A percentile compares a stretch with the other conserved stretches of the same genome.
Evolutionary conservation across 225 moss, liverwort and hornwort genomes (phyloP).

Genomic region (Takakia lepidozioides): DNA sequence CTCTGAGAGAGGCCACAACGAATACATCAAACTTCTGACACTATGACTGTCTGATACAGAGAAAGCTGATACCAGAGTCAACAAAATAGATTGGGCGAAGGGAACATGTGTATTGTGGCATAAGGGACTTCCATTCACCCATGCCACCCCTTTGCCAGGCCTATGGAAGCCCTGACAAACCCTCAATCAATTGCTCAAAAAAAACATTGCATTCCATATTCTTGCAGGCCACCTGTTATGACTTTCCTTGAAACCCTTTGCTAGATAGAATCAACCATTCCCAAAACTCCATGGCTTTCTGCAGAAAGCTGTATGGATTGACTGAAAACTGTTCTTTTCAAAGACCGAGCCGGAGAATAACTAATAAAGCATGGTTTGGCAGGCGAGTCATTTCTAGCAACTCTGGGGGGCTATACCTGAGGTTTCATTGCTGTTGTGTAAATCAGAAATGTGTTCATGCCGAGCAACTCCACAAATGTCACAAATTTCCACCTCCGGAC

Average conservation of each 20-base stretch:
- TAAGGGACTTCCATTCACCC: too few relatives aligned
- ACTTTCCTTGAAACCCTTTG: background rate
- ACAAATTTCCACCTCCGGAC: slow-evolving; percentile 25
- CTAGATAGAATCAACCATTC: background rate
- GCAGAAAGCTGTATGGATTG: slow-evolving; percentile 4
- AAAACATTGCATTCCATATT: too few relatives aligned
- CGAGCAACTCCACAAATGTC: slow-evolving; percentile 49
- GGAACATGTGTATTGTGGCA: too few relatives aligned
- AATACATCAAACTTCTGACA: background rate
- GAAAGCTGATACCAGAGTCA: background rate
- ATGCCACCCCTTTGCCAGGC: too few relatives aligned
- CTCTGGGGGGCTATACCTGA: slow-evolving; percentile 18
- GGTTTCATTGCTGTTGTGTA: slow-evolving; percentile 11
- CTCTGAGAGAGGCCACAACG: slow-evolving; percentile 10
- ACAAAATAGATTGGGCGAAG: too few relatives aligned
- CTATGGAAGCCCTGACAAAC: too few relatives aligned
- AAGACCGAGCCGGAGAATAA: too few relatives aligned
- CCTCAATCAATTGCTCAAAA: too few relatives aligned
- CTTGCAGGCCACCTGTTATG: background rate
- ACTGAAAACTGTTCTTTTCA: too few relatives aligned
- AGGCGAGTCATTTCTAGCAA: background rate
- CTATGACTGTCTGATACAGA: too few relatives aligned
- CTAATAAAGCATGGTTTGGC: too few relatives aligned
- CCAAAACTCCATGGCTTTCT: background rate
- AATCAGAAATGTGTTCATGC: slow-evolving; percentile 10